Conservation (phyloP, 108 stramenopile genomes). For the Cylindrotheca fusiformis region DNA sequence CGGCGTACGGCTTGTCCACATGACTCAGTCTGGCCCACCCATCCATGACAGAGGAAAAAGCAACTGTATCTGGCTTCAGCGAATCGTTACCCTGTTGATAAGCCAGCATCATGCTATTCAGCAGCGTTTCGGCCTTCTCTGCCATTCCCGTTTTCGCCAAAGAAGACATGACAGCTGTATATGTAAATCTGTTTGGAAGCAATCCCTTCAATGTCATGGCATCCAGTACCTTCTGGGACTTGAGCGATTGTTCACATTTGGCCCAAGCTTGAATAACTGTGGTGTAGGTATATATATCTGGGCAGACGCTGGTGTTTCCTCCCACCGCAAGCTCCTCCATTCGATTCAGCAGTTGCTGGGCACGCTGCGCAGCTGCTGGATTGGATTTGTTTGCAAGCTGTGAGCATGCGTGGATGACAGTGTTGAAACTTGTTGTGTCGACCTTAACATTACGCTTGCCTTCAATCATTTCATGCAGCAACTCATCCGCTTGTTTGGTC, state of each 20-base stretch:
- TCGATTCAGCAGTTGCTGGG: constrained; percentile 34
- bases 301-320: constrained; percentile 46
- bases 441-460: constrained; percentile 8
- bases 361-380: constrained; percentile 17
- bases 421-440: constrained; percentile 68
- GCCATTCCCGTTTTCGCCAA: constrained; percentile 21
- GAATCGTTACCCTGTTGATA: constrained; percentile 9
- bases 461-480: constrained; percentile 38
- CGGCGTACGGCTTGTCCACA: constrained; percentile 32
- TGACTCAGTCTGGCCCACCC: constrained; percentile 40
- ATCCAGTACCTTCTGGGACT: constrained; percentile 20
- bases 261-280: constrained; percentile 41
- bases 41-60: constrained; percentile 49
- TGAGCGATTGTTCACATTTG: constrained; percentile 3
- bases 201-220: constrained; percentile 18
- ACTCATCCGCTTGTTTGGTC: constrained; percentile 25
- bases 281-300: constrained; percentile 59
- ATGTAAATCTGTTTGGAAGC: constrained; percentile 35
- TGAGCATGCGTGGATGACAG: constrained; percentile 59
- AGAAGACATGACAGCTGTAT: constrained; percentile 36
- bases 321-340: constrained; percentile 48
- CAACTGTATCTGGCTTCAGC: constrained; percentile 40
- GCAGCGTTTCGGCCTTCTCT: constrained; percentile 28
- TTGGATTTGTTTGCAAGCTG: not conserved
- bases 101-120: constrained; percentile 25